Evolutionary conservation across 1,284 basidiomycete species (phyloP).

Genomic region (Porodaedalea pini): DNA sequence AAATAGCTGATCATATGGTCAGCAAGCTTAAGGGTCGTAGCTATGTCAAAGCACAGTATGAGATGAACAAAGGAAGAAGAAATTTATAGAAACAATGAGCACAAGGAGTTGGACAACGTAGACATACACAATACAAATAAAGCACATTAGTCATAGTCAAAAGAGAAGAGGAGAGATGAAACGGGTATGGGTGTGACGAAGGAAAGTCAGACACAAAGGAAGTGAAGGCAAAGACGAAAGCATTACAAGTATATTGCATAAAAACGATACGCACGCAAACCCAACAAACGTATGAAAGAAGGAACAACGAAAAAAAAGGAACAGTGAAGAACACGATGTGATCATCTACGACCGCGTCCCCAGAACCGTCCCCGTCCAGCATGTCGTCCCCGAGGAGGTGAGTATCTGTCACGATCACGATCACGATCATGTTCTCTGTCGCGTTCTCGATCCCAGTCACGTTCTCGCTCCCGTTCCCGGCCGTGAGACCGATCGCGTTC

Average conservation of each 20-base stretch:
- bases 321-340: neutral
- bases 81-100: neutral
- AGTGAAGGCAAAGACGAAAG: neutral
- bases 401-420: neutral
- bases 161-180: neutral
- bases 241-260: neutral
- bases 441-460: neutral
- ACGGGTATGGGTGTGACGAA: neutral
- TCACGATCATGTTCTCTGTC: neutral
- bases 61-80: too few relatives aligned
- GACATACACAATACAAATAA: neutral
- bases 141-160: neutral
- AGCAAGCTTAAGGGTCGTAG: too few relatives aligned
- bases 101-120: neutral
- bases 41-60: too few relatives aligned
- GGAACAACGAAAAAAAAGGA: neutral
- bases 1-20: neutral
- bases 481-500: conserved; percentile 40
- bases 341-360: conserved; percentile 5
- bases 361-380: neutral
- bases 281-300: neutral
- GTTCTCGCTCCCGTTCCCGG: neutral
- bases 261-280: neutral
- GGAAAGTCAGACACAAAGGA: neutral
- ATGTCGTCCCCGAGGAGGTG: neutral